phyloP scores from a whole-genome alignment of 352 stramenopile genomes.

The Pythium phragmiticola region DNA sequence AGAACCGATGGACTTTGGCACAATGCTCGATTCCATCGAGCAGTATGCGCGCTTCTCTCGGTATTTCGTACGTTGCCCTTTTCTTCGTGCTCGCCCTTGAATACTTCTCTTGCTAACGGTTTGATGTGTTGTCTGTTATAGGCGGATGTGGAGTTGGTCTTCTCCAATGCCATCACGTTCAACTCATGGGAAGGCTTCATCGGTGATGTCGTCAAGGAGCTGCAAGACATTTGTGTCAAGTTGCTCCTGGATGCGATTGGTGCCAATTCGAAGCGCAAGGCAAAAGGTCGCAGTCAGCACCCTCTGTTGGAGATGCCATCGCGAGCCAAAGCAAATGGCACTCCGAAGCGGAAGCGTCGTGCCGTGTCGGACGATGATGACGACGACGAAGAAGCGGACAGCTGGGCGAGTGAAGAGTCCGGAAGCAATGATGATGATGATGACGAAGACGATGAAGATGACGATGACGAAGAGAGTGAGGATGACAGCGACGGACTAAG shows the following conservation, averaged over 20 bases:
- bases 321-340: slow-evolving; percentile 20
- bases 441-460: slow-evolving; percentile 65
- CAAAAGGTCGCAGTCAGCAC: slow-evolving; percentile 2
- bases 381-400: slow-evolving; percentile 43
- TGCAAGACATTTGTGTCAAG: slow-evolving; percentile 73
- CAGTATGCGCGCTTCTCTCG: slow-evolving; percentile 66
- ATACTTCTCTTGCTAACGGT: not conserved
- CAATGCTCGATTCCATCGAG: slow-evolving; percentile 84
- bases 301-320: slow-evolving; percentile 8
- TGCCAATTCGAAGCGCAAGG: slow-evolving; percentile 28
- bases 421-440: slow-evolving; percentile 38
- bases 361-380: slow-evolving; percentile 47
- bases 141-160: slow-evolving; percentile 71
- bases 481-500: slow-evolving; percentile 29
- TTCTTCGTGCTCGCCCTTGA: not conserved
- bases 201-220: slow-evolving; percentile 53
- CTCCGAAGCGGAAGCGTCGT: slow-evolving; percentile 35
- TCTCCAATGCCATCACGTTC: slow-evolving; percentile 80
- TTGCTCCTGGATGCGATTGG: slow-evolving; percentile 68
- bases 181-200: slow-evolving; percentile 68
- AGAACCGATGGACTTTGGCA: slow-evolving; percentile 94
- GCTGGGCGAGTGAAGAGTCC: slow-evolving; percentile 44
- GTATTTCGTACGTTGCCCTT: slow-evolving; percentile 69
- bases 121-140: slow-evolving; percentile 21
- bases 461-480: slow-evolving; percentile 28